These are phyloP conservation scores for Tanozyma kutaoensis DNA, from an alignment of 805 yeast genomes.

Conservation along the genomic window DNA sequence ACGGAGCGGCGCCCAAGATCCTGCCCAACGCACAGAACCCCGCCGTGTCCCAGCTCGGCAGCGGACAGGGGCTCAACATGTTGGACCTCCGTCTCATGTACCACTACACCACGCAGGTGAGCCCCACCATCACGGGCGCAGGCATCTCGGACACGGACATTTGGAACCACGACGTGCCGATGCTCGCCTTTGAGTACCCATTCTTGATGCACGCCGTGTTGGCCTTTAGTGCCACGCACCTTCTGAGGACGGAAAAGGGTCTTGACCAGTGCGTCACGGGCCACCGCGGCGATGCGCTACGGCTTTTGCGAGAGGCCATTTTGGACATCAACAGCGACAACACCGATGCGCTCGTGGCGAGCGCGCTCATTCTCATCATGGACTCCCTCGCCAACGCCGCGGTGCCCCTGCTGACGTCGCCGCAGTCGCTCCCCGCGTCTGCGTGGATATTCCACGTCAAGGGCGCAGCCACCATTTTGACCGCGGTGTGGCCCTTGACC, in stretches of 20 bases:
- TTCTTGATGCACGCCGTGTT: constrained; percentile 85
- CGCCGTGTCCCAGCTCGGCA: too few relatives aligned
- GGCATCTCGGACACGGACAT: constrained; percentile 78
- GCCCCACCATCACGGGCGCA: constrained; percentile 80
- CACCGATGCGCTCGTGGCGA: constrained; percentile 87
- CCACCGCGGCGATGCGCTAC: constrained; percentile 79
- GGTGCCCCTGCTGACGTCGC: constrained; percentile 32
- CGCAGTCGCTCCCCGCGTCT: constrained; percentile 68
- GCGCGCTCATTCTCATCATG: constrained; percentile 80
- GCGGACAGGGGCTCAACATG: constrained; percentile 32
- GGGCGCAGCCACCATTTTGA: constrained; percentile 90
- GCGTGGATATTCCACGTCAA: constrained; percentile 97
- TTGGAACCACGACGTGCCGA: constrained; percentile 83
- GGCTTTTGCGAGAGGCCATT: constrained; percentile 75
- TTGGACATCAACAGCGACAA: constrained; percentile 71
- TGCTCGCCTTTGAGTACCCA: constrained; percentile 77
- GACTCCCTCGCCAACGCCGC: constrained; percentile 90
- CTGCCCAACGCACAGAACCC: too few relatives aligned
- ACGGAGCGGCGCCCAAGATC: too few relatives aligned
- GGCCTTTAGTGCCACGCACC: constrained; percentile 87
- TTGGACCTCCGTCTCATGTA: constrained; percentile 73
- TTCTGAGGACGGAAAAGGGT: constrained; percentile 64
- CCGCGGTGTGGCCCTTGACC: constrained; percentile 88
- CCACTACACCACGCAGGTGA: constrained; percentile 76
- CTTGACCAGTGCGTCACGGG: constrained; percentile 71